phyloP scores from a whole-genome alignment of 768 basidiomycete species.

The Lactifluus echinatus region DNA sequence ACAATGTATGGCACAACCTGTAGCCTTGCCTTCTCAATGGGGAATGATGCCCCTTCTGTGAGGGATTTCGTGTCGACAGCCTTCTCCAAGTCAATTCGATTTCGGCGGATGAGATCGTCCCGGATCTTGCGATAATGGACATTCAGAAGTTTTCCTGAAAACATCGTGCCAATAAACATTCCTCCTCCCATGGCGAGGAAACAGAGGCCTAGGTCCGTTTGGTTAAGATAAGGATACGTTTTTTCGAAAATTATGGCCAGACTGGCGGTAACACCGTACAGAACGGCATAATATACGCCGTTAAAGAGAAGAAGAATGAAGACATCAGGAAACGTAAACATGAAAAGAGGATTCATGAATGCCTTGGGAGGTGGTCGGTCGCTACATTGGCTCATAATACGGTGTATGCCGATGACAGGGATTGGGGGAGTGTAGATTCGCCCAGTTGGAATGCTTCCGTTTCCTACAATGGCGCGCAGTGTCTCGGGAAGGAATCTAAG shows the following conservation, averaged over 20 bases:
- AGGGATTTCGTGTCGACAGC: slow-evolving; percentile 21
- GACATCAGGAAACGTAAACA: slow-evolving; percentile 50
- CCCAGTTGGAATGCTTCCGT: slow-evolving; percentile 33
- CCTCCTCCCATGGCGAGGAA: slow-evolving; percentile 73
- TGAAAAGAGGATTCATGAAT: slow-evolving; percentile 45
- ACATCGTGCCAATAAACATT: slow-evolving; percentile 48
- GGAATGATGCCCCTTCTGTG: slow-evolving; percentile 37
- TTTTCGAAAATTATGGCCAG: slow-evolving; percentile 52
- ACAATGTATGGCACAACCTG: slow-evolving; percentile 37
- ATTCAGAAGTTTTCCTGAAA: slow-evolving; percentile 58
- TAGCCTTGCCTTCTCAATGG: slow-evolving; percentile 52
- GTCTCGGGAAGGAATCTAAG: slow-evolving; percentile 40
- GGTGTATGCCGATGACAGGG: slow-evolving; percentile 25
- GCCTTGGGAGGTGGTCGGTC: slow-evolving; percentile 26
- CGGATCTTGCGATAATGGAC: slow-evolving; percentile 47
- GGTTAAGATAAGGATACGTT: slow-evolving; percentile 49
- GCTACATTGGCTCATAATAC: neutral
- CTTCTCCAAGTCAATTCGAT: slow-evolving; percentile 20
- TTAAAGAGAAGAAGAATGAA: slow-evolving; percentile 44
- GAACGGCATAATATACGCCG: slow-evolving; percentile 44
- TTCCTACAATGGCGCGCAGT: slow-evolving; percentile 35
- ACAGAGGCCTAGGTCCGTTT: slow-evolving; percentile 66
- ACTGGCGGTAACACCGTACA: slow-evolving; percentile 52
- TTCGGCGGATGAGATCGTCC: slow-evolving; percentile 19
- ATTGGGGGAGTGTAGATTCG: slow-evolving; percentile 28